Percentiles rank a stretch among this genome's conserved stretches.
These are phyloP conservation scores for Lycium barbarum DNA, from an alignment of 257 asterid species.

Conservation along the genomic window DNA sequence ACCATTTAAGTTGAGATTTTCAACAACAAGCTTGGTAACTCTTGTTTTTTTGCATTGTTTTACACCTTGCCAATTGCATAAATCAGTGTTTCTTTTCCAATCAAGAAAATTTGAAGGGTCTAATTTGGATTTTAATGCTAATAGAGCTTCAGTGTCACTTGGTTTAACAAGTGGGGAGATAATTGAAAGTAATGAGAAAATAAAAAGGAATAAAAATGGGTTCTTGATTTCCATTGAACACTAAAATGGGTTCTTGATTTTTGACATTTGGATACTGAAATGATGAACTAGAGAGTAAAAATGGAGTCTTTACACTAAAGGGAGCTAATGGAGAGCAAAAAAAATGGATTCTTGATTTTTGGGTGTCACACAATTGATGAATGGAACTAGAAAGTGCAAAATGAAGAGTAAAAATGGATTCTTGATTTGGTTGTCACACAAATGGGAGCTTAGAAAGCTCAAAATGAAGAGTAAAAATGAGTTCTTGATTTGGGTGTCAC, in stretches of 20 bases:
- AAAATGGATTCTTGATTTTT: background rate
- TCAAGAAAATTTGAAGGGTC: conserved; percentile 67
- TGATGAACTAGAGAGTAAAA: background rate
- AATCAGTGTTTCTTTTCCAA: conserved; percentile 54
- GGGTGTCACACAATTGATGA: background rate
- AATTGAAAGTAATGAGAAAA: conserved; percentile 34
- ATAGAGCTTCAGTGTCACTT: conserved; percentile 73
- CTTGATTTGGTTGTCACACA: background rate
- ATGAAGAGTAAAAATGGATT: conserved; percentile 17
- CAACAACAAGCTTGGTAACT: conserved; percentile 82
- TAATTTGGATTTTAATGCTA: conserved; percentile 56
- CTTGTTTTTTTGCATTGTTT: conserved; percentile 78
- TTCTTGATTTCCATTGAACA: conserved; percentile 24
- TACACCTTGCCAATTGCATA: conserved; percentile 84
- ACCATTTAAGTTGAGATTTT: conserved; percentile 69
- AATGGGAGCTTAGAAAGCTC: too few relatives aligned
- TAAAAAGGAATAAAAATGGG: conserved; percentile 28
- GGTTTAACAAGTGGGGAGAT: conserved; percentile 50
- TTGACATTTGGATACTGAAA: background rate
- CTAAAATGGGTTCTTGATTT: conserved; percentile 12
- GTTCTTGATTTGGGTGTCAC: background rate
- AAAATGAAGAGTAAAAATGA: background rate
- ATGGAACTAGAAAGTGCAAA: background rate
- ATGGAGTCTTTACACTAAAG: background rate
- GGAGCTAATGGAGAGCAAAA: background rate